Conservation (phyloP, 2,329 filamentous ascomycete genomes). For the Ophiosphaerella herpotricha region DNA sequence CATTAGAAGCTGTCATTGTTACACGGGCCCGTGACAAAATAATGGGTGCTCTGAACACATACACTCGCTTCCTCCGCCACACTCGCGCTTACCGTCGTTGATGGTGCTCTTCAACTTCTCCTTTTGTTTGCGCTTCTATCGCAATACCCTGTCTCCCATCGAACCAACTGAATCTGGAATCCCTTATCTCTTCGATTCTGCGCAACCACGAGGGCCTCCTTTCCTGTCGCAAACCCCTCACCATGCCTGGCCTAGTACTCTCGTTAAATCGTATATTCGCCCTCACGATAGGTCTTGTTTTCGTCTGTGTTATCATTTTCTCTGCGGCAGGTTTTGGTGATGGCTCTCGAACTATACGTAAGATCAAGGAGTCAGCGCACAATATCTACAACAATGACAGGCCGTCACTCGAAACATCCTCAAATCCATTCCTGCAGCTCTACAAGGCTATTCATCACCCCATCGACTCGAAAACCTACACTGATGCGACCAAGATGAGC, state of each 20-base stretch:
- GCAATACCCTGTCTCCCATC: too few relatives aligned
- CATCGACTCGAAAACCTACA: conserved; percentile 12
- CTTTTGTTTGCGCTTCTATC: too few relatives aligned
- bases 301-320: conserved; percentile 15
- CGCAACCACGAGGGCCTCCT: too few relatives aligned
- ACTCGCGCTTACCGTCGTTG: too few relatives aligned
- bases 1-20: too few relatives aligned
- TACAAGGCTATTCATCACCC: conserved; percentile 18
- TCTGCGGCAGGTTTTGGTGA: conserved; percentile 13
- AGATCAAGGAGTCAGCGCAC: conserved; percentile 17
- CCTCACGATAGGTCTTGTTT: conserved; percentile 4
- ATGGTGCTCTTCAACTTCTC: too few relatives aligned
- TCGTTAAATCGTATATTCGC: conserved; percentile 1
- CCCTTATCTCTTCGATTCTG: too few relatives aligned
- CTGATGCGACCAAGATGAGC: conserved; percentile 10
- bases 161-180: too few relatives aligned
- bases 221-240: neutral
- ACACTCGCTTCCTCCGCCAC: too few relatives aligned
- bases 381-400: conserved; percentile 14
- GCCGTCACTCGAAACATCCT: conserved; percentile 5
- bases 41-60: too few relatives aligned
- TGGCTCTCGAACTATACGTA: conserved; percentile 11
- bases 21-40: too few relatives aligned
- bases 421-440: conserved; percentile 10
- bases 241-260: conserved; percentile 2